Base-by-base conservation (phyloP, 2,329 filamentous ascomycete genomes). In the Beauveria asiatica region DNA sequence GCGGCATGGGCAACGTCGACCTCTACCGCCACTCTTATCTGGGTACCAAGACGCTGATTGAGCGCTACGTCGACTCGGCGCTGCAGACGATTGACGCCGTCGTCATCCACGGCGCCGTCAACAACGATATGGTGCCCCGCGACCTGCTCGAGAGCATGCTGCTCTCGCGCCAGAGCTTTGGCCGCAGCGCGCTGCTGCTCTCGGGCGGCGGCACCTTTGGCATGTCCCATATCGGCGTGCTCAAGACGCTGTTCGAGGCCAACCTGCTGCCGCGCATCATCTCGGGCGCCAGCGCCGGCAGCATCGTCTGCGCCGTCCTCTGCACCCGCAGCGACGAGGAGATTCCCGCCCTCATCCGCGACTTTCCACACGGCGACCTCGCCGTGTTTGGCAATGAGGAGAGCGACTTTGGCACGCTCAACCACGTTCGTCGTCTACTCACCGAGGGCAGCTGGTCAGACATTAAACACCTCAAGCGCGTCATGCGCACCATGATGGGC, bases 151-250 rank as follows among this genome's bases (percentile, higher is more conserved):
- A 92, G 59, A 83, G 85, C 60, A 78, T 94, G 64, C 73, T 92
- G 50, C 83, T 84, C 59, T 83, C 89, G 1, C 83, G 90, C 44
- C 89, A 92, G 68, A 88, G 89, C 41, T 95, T 92, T 68, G 91
- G 91, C n/a, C 82, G 91, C 63, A 94, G 87, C 64, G 92, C 90
- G 0, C 75, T 96, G 55, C 78, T 95, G 10, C 77, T 96, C 10
- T 95, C 91, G 5, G 92, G 92, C 8, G 92, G 92, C 2, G 91
- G 88, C 1, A 94, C 92, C 0, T 91, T 95, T 74, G 92, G 92
- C 45, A 95, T 96, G 89, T 89, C 89, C 62, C 92, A 96, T 70
- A 88, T 96, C 59, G 92, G 92, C 1, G 91, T 96, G 3, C 76
- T 95, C 59, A 95, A 95, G 72, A 82, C 87, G 4, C 78, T 96